These are phyloP conservation scores for Conoideocrella luteorostrata DNA, from an alignment of 2,329 filamentous ascomycete species.

Conservation along the genomic window DNA sequence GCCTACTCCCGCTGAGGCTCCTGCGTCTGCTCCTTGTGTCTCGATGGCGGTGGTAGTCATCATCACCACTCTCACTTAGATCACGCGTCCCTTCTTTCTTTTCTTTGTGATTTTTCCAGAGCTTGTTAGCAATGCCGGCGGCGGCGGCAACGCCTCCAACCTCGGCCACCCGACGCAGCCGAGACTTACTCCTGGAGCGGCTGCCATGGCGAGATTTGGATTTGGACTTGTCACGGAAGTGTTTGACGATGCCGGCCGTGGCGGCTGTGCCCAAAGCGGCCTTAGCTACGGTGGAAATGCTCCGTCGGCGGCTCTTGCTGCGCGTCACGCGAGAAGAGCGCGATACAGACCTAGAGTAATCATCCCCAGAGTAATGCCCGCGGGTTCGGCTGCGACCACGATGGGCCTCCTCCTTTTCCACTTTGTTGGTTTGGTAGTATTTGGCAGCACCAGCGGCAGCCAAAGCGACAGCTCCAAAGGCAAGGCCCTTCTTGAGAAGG, in stretches of 20 bases:
- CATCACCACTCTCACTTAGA: slow-evolving; percentile 25
- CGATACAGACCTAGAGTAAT: slow-evolving; percentile 32
- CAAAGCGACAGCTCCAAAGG: slow-evolving; percentile 56
- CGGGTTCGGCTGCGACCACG: slow-evolving; percentile 51
- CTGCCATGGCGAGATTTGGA: slow-evolving; percentile 19
- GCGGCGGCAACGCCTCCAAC: slow-evolving; percentile 55
- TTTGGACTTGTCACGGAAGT: slow-evolving; percentile 48
- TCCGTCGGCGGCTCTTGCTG: slow-evolving; percentile 38
- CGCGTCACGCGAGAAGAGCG: slow-evolving; percentile 31
- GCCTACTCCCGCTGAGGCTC: slow-evolving; percentile 19
- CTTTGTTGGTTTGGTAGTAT: slow-evolving; percentile 54
- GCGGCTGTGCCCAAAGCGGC: slow-evolving; percentile 52
- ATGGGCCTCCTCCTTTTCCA: slow-evolving; percentile 51
- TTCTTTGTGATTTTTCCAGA: slow-evolving; percentile 55
- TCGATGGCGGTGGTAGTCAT: slow-evolving; percentile 29
- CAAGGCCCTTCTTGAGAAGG: slow-evolving; percentile 54
- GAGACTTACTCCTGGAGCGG: slow-evolving; percentile 39
- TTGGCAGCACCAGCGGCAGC: slow-evolving; percentile 60
- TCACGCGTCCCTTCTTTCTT: slow-evolving; percentile 47
- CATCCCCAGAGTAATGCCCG: slow-evolving; percentile 32
- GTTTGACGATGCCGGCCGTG: slow-evolving; percentile 51
- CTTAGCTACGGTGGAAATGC: slow-evolving; percentile 46
- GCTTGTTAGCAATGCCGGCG: slow-evolving; percentile 53
- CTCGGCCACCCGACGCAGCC: slow-evolving; percentile 49
- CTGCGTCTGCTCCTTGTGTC: slow-evolving; percentile 25